phyloP scores from a whole-genome alignment of 257 asterid species.

The Pogostemon cablin region DNA sequence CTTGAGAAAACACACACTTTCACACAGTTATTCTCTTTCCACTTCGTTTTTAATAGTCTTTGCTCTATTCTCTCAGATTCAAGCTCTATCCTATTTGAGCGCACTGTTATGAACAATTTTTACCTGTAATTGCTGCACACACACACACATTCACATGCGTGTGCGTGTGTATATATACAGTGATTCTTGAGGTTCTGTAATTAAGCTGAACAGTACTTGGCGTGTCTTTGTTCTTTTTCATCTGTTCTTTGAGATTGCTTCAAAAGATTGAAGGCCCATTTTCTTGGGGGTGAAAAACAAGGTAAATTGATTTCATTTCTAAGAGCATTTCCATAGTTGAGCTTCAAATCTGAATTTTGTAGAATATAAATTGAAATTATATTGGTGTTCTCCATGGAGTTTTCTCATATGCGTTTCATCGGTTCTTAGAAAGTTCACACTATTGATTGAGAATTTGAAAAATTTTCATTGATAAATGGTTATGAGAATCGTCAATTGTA shows the following conservation, averaged over 20 bases:
- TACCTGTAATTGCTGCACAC: neutral
- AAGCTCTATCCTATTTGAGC: slow-evolving; percentile 17
- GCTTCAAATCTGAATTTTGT: slow-evolving; percentile 51
- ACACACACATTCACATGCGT: neutral
- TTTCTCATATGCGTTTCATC: slow-evolving; percentile 14
- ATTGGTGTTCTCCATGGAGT: neutral
- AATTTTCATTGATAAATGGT: neutral
- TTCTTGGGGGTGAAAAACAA: slow-evolving; percentile 32
- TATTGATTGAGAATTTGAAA: neutral
- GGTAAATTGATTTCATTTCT: slow-evolving; percentile 38
- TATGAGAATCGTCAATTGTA: slow-evolving; percentile 2
- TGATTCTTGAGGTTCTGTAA: neutral
- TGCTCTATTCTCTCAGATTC: slow-evolving; percentile 40
- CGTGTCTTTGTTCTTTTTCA: slow-evolving; percentile 16
- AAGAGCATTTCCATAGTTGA: slow-evolving; percentile 17
- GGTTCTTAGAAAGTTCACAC: slow-evolving; percentile 10
- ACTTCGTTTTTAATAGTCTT: slow-evolving; percentile 5
- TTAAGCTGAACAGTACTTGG: slow-evolving; percentile 22
- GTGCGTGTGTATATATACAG: neutral
- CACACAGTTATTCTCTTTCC: slow-evolving; percentile 23
- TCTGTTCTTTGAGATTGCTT: slow-evolving; percentile 35
- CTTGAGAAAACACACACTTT: slow-evolving; percentile 15
- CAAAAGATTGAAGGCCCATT: slow-evolving; percentile 42
- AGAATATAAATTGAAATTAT: slow-evolving; percentile 10
- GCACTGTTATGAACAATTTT: slow-evolving; percentile 8